These are phyloP conservation scores for Metschnikowia santaceciliae DNA, from an alignment of 805 yeast species.

Conservation along the genomic window DNA sequence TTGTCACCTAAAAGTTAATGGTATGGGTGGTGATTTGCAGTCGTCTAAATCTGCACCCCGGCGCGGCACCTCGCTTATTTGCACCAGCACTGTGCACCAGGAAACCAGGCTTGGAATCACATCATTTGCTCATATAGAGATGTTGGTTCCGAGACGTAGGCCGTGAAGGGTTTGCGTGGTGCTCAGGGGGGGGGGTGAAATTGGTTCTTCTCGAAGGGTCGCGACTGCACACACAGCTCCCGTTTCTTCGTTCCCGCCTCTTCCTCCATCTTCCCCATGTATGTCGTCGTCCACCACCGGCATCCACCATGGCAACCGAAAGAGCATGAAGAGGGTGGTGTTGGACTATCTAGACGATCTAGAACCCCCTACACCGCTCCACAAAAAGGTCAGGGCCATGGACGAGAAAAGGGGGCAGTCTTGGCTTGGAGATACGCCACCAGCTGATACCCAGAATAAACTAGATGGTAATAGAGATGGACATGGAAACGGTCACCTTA, in stretches of 20 bases:
- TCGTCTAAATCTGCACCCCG: not conserved
- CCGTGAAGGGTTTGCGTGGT: too few relatives aligned
- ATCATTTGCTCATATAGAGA: too few relatives aligned
- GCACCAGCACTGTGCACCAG: not conserved
- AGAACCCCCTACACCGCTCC: not conserved
- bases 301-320: not conserved
- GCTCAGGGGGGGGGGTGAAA: too few relatives aligned
- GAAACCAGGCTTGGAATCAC: too few relatives aligned
- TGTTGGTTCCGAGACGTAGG: not conserved
- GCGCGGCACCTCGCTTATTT: not conserved
- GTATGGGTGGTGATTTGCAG: not conserved
- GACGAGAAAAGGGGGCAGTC: not conserved
- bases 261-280: not conserved
- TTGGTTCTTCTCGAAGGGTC: not conserved
- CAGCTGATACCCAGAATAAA: too few relatives aligned
- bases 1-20: too few relatives aligned
- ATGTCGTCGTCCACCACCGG: slow-evolving; percentile 1
- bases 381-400: slow-evolving; percentile 2
- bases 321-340: not conserved
- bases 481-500: too few relatives aligned
- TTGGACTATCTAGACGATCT: slow-evolving; percentile 1
- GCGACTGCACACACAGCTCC: not conserved
- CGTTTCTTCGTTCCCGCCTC: not conserved
- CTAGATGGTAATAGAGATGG: too few relatives aligned
- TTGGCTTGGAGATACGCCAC: too few relatives aligned